Evolutionary conservation across 78 protist genomes (phyloP).

Genomic region (Dictyostelium intermedium): DNA sequence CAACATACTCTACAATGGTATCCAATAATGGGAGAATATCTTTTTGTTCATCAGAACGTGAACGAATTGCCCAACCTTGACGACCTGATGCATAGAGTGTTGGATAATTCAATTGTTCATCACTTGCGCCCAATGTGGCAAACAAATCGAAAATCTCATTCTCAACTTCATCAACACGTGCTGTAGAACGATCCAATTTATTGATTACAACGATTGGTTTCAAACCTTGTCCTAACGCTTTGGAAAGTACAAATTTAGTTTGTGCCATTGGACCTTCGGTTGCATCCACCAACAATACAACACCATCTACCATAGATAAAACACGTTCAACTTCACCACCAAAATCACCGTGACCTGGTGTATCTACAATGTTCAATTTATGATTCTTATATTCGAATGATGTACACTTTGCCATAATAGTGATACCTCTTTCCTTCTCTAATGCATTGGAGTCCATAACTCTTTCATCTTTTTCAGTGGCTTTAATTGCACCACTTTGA

Average conservation of each 20-base stretch:
- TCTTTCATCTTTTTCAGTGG: constrained; percentile 46
- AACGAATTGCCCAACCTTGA: constrained; percentile 82
- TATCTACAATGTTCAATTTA: constrained; percentile 91
- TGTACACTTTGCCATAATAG: constrained; percentile 92
- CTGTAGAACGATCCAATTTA: constrained; percentile 91
- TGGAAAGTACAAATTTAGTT: constrained; percentile 93
- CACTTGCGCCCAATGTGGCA: constrained; percentile 85
- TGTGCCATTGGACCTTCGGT: constrained; percentile 95
- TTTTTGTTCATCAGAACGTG: constrained; percentile 50
- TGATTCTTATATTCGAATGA: constrained; percentile 30
- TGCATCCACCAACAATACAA: constrained; percentile 94
- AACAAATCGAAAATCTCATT: constrained; percentile 91
- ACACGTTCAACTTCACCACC: constrained; percentile 96
- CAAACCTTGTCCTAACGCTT: constrained; percentile 88
- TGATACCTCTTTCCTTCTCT: constrained; percentile 95
- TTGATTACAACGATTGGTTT: constrained; percentile 93
- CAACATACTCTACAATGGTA: constrained; percentile 75
- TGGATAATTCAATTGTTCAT: constrained; percentile 92
- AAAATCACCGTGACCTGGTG: constrained; percentile 96
- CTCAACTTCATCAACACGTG: constrained; percentile 85
- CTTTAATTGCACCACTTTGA: constrained; percentile 69
- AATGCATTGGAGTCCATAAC: constrained; percentile 83
- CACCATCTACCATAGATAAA: constrained; percentile 91
- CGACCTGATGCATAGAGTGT: constrained; percentile 91
- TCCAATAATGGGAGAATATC: constrained; percentile 88